phyloP scores from a whole-genome alignment of 768 basidiomycete species.

The Leccinum uliginosum region DNA sequence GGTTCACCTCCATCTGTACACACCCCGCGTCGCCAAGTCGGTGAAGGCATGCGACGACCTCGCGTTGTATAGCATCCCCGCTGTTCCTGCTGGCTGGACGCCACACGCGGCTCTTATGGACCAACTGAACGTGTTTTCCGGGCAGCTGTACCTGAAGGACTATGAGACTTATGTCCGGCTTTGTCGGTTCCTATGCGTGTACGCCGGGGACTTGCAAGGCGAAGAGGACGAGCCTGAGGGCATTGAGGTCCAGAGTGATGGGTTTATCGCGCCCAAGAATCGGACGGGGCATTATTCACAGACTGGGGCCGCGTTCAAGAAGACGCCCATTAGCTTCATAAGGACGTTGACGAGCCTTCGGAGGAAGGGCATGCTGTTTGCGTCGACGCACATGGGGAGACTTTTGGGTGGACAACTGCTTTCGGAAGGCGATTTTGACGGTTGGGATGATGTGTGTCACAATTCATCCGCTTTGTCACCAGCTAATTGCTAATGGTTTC shows the following conservation, averaged over 20 bases:
- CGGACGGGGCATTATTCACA: neutral
- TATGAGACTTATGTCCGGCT: neutral
- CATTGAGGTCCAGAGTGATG: conserved; percentile 6
- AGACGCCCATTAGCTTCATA: conserved; percentile 19
- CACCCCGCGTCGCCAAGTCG: neutral
- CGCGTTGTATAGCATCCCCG: neutral
- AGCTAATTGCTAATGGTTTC: no score
- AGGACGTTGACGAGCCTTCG: neutral
- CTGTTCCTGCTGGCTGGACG: neutral
- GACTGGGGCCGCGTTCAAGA: conserved; percentile 22
- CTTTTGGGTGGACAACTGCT: neutral
- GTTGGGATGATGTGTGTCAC: neutral
- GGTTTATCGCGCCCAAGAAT: conserved; percentile 13
- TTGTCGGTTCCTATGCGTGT: neutral
- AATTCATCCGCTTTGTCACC: no score
- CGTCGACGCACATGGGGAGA: neutral
- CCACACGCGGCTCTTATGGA: neutral
- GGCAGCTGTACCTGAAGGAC: neutral
- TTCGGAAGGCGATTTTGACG: neutral
- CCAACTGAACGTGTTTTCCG: neutral
- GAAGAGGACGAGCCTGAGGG: neutral
- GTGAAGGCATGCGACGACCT: neutral
- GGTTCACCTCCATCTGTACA: neutral
- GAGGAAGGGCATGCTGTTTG: neutral
- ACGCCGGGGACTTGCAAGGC: conserved; percentile 2